phyloP scores from a whole-genome alignment of 371 early-diverging fungal species.

The Choanephora cucurbitarum region DNA sequence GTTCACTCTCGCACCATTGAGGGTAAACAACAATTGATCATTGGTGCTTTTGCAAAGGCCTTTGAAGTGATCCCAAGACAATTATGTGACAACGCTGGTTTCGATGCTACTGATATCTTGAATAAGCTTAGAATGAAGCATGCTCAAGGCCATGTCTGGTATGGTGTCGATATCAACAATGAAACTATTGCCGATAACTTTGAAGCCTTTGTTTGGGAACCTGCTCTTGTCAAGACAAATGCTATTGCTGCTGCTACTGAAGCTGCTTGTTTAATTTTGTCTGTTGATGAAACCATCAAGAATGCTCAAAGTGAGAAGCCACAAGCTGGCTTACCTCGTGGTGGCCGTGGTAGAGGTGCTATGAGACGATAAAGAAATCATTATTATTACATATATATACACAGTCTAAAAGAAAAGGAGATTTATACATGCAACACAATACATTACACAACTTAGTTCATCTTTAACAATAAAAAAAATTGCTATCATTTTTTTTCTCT shows the following conservation, averaged over 20 bases:
- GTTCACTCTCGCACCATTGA: conserved; percentile 89
- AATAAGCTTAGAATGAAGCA: conserved; percentile 98
- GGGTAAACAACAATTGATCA: conserved; percentile 97
- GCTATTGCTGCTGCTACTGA: conserved; percentile 95
- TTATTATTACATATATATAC: too few relatives aligned
- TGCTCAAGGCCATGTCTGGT: conserved; percentile 85
- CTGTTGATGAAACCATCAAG: conserved; percentile 96
- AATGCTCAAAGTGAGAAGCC: conserved; percentile 68
- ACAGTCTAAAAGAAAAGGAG: too few relatives aligned
- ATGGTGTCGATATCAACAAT: conserved; percentile 91
- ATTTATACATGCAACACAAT: too few relatives aligned
- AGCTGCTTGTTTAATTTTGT: conserved; percentile 95
- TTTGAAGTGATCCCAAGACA: conserved; percentile 99
- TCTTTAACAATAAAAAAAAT: too few relatives aligned
- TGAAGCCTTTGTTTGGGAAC: conserved; percentile 99
- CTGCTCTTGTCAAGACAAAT: conserved; percentile 98
- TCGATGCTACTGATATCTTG: conserved; percentile 98
- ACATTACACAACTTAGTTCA: too few relatives aligned
- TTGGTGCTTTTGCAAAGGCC: conserved; percentile 96
- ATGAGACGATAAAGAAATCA: conserved; percentile 50
- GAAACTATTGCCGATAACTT: conserved; percentile 93
- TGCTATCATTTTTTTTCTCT: too few relatives aligned
- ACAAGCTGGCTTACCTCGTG: conserved; percentile 57
- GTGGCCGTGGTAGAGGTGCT: conserved; percentile 65
- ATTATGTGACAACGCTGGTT: conserved; percentile 99